Conservation (phyloP, 2,329 filamentous ascomycete species). For the Amauroascus niger region DNA sequence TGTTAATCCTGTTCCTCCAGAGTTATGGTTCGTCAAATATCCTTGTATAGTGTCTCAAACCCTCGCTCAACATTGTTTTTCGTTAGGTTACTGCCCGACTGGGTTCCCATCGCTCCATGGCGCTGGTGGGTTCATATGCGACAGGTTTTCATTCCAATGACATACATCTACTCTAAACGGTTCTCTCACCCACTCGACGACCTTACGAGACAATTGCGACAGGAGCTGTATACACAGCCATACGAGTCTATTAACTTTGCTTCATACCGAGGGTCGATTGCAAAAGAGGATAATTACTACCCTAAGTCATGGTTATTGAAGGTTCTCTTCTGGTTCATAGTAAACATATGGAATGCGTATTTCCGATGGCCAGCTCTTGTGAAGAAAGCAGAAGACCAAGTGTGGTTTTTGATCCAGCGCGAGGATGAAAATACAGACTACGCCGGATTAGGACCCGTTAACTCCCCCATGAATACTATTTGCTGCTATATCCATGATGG, state of each 20-base stretch:
- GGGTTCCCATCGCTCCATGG: constrained; percentile 83
- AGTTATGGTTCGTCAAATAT: constrained; percentile 56
- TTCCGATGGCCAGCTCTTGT: constrained; percentile 58
- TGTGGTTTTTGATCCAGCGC: constrained; percentile 72
- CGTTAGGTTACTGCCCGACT: constrained; percentile 64
- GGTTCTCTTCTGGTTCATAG: constrained; percentile 64
- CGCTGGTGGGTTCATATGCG: constrained; percentile 98
- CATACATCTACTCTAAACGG: constrained; percentile 73
- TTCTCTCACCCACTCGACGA: constrained; percentile 70
- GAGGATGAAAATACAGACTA: constrained; percentile 92
- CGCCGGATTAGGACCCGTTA: constrained; percentile 78
- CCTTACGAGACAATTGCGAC: constrained; percentile 59
- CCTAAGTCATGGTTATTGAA: constrained; percentile 82
- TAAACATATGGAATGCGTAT: constrained; percentile 70
- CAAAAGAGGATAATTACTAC: constrained; percentile 75
- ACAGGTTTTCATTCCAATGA: constrained; percentile 91
- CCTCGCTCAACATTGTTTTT: background rate
- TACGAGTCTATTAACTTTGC: constrained; percentile 70
- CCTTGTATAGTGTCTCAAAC: background rate
- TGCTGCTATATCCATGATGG: constrained; percentile 78
- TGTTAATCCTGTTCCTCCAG: constrained; percentile 87
- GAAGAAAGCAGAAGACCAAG: constrained; percentile 67
- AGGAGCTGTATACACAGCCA: constrained; percentile 73
- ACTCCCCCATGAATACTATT: constrained; percentile 80
- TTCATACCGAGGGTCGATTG: constrained; percentile 71